phyloP scores from a whole-genome alignment of 2,329 filamentous ascomycete species.

The Parastagonospora nodorum region DNA sequence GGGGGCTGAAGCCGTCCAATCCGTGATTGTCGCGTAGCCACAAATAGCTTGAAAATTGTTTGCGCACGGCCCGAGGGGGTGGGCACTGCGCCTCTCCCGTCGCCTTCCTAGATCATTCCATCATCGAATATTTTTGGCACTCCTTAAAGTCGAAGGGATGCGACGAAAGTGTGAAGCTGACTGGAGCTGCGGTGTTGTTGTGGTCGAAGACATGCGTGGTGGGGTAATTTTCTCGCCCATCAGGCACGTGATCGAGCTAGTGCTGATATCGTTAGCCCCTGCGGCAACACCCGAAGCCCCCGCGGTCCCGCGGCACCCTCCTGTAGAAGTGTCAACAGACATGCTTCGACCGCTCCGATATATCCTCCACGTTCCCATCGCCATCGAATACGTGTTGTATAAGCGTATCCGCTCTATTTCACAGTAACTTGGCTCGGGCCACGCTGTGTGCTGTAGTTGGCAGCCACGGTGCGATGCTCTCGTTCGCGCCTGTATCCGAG shows the following conservation, averaged over 20 bases:
- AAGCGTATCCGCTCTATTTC: too few relatives aligned
- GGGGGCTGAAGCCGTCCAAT: conserved; percentile 48
- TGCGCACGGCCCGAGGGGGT: conserved; percentile 38
- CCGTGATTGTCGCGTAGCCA: conserved; percentile 47
- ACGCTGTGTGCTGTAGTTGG: too few relatives aligned
- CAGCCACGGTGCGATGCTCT: too few relatives aligned
- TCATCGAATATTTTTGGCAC: neutral
- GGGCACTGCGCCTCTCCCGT: conserved; percentile 29
- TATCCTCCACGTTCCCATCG: too few relatives aligned
- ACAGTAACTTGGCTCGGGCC: too few relatives aligned
- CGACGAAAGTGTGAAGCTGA: conserved; percentile 2
- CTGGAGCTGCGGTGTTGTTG: conserved; percentile 27
- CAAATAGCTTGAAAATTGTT: conserved; percentile 43
- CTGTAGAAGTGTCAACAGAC: too few relatives aligned
- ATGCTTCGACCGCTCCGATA: too few relatives aligned
- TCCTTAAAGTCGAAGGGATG: conserved; percentile 1
- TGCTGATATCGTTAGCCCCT: conserved; percentile 6
- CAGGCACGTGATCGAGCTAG: conserved; percentile 37
- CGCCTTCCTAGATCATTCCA: conserved; percentile 11
- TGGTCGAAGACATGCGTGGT: conserved; percentile 33
- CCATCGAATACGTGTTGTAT: too few relatives aligned
- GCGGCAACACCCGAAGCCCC: conserved; percentile 20
- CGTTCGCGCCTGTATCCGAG: too few relatives aligned
- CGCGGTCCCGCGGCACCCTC: conserved; percentile 8
- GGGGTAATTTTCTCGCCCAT: conserved; percentile 37